Conservation (phyloP, 2,329 filamentous ascomycete genomes). For the Monosporascus ibericus region DNA sequence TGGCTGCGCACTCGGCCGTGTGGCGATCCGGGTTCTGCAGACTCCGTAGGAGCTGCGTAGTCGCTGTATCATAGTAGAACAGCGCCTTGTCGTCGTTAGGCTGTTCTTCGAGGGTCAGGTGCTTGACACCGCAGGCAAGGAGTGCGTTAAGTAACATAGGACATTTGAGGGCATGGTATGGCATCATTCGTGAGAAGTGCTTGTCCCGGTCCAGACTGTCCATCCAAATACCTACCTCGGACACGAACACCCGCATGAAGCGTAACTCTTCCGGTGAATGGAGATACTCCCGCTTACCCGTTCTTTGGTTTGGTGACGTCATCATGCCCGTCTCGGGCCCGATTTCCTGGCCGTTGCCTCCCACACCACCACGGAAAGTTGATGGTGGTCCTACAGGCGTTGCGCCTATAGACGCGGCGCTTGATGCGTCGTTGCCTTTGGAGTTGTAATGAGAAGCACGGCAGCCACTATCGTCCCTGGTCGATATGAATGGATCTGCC, state of each 20-base stretch:
- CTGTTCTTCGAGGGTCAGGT: constrained; percentile 60
- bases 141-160: constrained; percentile 75
- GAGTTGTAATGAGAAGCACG: constrained; percentile 20
- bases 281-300: constrained; percentile 54
- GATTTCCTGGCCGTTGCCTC: constrained; percentile 26
- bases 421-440: constrained; percentile 32
- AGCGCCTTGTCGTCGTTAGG: constrained; percentile 66
- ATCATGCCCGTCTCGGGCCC: constrained; percentile 29
- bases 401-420: constrained; percentile 31
- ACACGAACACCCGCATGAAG: constrained; percentile 90
- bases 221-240: constrained; percentile 91
- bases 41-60: constrained; percentile 66
- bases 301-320: constrained; percentile 34
- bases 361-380: constrained; percentile 21
- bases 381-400: constrained; percentile 28
- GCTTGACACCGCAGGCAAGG: constrained; percentile 79
- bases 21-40: constrained; percentile 82
- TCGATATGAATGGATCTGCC: constrained; percentile 14
- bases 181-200: constrained; percentile 80
- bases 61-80: constrained; percentile 82
- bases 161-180: constrained; percentile 73
- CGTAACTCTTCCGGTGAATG: constrained; percentile 70
- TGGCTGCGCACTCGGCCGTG: constrained; percentile 76
- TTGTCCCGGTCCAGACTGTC: constrained; percentile 81
- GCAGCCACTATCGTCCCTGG: constrained; percentile 19